These are phyloP conservation scores for Vachellia pachyceras DNA, from an alignment of 306 rosid species.

Conservation along the genomic window DNA sequence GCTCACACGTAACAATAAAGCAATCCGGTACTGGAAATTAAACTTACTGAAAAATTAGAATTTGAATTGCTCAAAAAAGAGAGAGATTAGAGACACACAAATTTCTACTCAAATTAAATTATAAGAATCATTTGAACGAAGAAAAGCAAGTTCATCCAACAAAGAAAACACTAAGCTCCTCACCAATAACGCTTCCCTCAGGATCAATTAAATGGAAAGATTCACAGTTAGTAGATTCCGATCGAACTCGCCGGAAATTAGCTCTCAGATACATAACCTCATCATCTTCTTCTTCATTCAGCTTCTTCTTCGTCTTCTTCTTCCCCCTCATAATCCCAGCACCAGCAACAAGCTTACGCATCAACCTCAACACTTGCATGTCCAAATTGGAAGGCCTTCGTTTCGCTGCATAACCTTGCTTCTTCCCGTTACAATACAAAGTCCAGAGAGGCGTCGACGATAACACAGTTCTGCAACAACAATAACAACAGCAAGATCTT, in stretches of 20 bases:
- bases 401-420: conserved; percentile 68
- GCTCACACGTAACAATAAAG: no score
- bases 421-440: conserved; percentile 74
- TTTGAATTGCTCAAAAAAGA: no score
- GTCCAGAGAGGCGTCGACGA: conserved; percentile 68
- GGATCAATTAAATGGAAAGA: conserved; percentile 87
- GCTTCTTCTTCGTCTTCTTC: conserved; percentile 1
- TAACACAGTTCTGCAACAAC: conserved; percentile 38
- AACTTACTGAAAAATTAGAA: no score
- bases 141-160: conserved; percentile 41
- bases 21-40: no score
- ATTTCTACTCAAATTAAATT: no score
- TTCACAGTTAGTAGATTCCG: conserved; percentile 51
- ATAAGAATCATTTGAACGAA: background rate
- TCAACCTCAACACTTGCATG: conserved; percentile 54
- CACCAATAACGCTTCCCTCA: conserved; percentile 62
- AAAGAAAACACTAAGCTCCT: conserved; percentile 85
- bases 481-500: background rate
- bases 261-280: no score
- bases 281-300: no score
- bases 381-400: conserved; percentile 56
- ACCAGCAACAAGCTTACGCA: conserved; percentile 63
- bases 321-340: conserved; percentile 60
- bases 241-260: no score
- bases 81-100: no score